Evolutionary conservation across 2,329 filamentous ascomycete genomes (phyloP), one percentile per base, ranked within the genome.

Genomic region (Talaromyces marneffei): DNA sequence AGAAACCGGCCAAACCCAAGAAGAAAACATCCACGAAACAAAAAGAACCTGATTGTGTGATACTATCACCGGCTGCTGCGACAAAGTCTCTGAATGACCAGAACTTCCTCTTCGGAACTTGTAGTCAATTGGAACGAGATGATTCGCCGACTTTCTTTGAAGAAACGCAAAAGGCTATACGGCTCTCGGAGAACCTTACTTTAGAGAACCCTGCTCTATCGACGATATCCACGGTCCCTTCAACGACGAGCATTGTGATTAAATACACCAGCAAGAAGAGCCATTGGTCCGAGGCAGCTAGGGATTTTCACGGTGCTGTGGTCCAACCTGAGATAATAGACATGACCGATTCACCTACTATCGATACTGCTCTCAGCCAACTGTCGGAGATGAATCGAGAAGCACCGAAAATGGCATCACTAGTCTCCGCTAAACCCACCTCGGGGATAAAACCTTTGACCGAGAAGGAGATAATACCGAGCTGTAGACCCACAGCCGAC

Each of bases 41-140:
- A 42, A 63, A 71, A 63, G 61, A 67, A 12, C 79, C 44, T 72
- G 83, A 18, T 72, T 91, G 18, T 72, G 77, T 85, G 4, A 75
- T 95, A 2, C 77, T 90, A 10, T 90, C 89, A 0, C 91, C 91
- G 0, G 79, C 78, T 53, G 83, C 87, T 25, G 91, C 90, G 1
- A 74, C 87, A 46, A 83, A 83, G 57, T 82, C 88, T 66, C 83
- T 89, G 14, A 80, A 83, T 2, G 79, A 83, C 1, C 91, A 94
- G 71, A 85, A 92, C 63, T 90, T 92, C 69, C 76, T 95, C 0
- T 96, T 96, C 74, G 91, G 91, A 1, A 94, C 91, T 0, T 92
- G 89, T 1, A 95, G 91, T 71, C 91, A 96, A 71, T 77, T 96
- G 25, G 88, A 87, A 14, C 78, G 82, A 59, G 89, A 91, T 61